Percentiles rank a stretch among this genome's conserved stretches.
Conservation (phyloP, 345 rosid genomes). For the Salix arbutifolia region DNA sequence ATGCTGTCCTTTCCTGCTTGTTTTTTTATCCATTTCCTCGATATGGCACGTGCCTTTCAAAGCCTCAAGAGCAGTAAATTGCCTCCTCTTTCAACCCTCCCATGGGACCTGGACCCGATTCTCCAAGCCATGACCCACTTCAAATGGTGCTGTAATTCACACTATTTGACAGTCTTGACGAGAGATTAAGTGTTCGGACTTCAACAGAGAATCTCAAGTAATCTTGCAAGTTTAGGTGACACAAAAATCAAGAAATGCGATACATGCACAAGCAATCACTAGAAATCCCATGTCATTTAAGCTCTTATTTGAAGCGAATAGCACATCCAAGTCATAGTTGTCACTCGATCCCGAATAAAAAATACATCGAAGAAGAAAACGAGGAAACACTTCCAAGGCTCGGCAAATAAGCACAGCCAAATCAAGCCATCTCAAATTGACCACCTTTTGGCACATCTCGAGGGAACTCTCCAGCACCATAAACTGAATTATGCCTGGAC, state of each 20-base stretch:
- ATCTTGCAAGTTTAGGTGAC: neutral
- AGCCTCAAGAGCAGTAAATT: neutral
- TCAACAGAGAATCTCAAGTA: neutral
- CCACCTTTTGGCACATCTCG: conserved; percentile 21
- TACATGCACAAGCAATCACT: neutral
- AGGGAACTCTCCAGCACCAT: conserved; percentile 36
- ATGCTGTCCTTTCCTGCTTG: conserved; percentile 2
- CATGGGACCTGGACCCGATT: neutral
- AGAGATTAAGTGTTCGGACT: neutral
- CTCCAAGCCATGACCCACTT: neutral
- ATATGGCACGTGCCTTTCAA: neutral
- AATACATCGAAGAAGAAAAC: neutral
- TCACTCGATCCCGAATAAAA: neutral
- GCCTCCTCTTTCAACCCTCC: neutral
- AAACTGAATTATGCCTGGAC: conserved; percentile 39
- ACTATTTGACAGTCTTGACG: neutral
- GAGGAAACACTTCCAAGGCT: neutral
- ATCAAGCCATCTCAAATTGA: conserved; percentile 45
- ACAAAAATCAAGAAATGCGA: neutral
- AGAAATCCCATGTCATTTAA: neutral
- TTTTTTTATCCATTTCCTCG: neutral
- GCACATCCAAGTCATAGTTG: neutral
- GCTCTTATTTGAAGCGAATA: conserved; percentile 6
- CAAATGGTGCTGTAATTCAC: neutral
- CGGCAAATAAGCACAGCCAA: neutral